Base-by-base conservation (phyloP, 2,329 filamentous ascomycete species). In the Hyphodiscus sp. region DNA sequence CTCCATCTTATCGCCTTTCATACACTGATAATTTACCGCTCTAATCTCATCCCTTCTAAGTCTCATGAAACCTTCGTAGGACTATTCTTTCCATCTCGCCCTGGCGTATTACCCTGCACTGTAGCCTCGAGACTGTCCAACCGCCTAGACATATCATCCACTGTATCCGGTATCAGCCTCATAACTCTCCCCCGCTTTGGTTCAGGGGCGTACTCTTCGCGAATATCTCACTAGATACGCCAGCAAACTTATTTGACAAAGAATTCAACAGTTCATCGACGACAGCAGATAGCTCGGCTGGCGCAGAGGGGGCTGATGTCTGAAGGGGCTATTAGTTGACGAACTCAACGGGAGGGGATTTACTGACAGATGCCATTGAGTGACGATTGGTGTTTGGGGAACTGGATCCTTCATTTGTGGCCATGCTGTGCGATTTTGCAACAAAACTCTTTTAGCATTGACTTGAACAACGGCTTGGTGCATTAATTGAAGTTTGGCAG, bases 121-220 rank as follows among this genome's bases (percentile, higher is more conserved):
- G 59, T 58, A 46, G 62, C 56, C 48, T 69, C 91, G 11, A 96
- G 78, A 54, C 85, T 89, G 67, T 96, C 91, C 20, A 96, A 74
- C 23, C 91, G 82, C 56, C 86, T 79, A 15, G 89, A 87, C 91
- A 96, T 96, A 59, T 96, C 91, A 67, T 96, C 91, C 87, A 96
- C 91, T 96, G 56, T 23, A 45, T 45, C 7, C 9, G 43, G 6
- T 20, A 23, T 45, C 10, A 53, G 26, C 58, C 42, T 16, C 19
- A 7, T 43, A 19, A 16, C 16, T 15, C 8, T 47, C 6, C 2
- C 38, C 11, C 4, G 41, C 4, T 15, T 47, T 44, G 38, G 18
- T 26, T 15, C 18, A 20, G 44, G 30, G 11, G 74, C 85, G 68
- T 71, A 95, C 91, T 89, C 73, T 95, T 96, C 41, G 86, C 81